Base-by-base conservation (phyloP, 441 rosid species). In the Croton laevigatus region DNA sequence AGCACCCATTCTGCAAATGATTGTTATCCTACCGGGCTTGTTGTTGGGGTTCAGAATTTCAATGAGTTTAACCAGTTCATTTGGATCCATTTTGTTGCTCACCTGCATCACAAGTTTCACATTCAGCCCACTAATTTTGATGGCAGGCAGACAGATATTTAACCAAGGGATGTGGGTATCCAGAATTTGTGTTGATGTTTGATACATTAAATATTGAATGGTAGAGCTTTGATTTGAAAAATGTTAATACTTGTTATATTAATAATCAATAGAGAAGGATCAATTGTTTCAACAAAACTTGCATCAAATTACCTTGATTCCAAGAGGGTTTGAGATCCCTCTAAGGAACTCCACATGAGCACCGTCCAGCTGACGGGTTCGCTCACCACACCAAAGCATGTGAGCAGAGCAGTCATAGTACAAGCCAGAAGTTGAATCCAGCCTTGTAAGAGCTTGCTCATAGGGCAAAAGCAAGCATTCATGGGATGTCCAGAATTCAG, bases 401-500 rank as follows among this genome's bases (percentile, higher is more conserved):
- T 90, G 97, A 52, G 96, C 96, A 70, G 96, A 89, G 72, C 96
- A 91, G 71, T 88, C 92, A 79, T 91, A 91, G 82, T 88, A 88
- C 17, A 81, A 74, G 75, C 94, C 94, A n/a, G 94, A 88, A 53
- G 96, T 92, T 16, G 97, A 92, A 81, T 92, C 97, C 71, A 77
- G 51, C 74, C 97, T 85, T 3, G 97, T 92, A 51, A 92, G 88
- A 36, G 96, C 71, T 77, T 90, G 94, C 76, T 92, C 96, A 49
- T 88, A 92, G 62, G 98, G 98, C 75, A 92, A 71, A 76, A 79
- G 94, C 81, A 90, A 80, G 80, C 97, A 92, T 77, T 92, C 97
- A 59, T 90, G 97, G 22, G 97, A 92, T 20, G 97, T 92, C 89
- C 89, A 92, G 82, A 92, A 90, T 13, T 90, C 96, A 51, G 97